phyloP scores from a whole-genome alignment of 768 basidiomycete species.

The Termitomyces sp. region DNA sequence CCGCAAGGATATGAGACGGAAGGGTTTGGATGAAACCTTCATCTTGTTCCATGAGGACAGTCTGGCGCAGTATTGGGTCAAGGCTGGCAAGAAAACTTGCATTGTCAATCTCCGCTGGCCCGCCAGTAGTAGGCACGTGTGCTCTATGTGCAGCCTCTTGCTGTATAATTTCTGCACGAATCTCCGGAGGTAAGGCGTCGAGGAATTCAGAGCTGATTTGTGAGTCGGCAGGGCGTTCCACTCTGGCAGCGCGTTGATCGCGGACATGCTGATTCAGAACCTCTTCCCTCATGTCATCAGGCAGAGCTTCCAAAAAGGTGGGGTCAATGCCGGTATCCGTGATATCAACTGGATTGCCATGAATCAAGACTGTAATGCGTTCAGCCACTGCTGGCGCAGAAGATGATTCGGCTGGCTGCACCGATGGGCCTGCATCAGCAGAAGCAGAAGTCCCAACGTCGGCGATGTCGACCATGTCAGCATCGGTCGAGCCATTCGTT shows the following conservation, averaged over 20 bases:
- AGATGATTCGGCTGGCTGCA: conserved; percentile 18
- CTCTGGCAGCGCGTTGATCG: conserved; percentile 77
- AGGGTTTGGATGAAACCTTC: conserved; percentile 79
- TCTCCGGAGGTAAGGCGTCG: conserved; percentile 92
- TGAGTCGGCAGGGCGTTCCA: conserved; percentile 74
- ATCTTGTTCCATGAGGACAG: conserved; percentile 87
- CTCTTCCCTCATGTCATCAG: conserved; percentile 98
- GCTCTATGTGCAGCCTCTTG: conserved; percentile 87
- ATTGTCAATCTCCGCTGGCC: conserved; percentile 76
- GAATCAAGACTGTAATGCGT: conserved; percentile 85
- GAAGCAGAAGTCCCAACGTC: conserved; percentile 37
- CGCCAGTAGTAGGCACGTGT: conserved; percentile 47
- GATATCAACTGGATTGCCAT: conserved; percentile 92
- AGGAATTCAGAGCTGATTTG: conserved; percentile 95
- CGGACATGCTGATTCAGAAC: conserved; percentile 96
- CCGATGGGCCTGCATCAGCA: conserved; percentile 15
- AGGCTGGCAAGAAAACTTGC: conserved; percentile 91
- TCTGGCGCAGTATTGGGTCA: conserved; percentile 84
- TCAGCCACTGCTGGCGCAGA: conserved; percentile 32
- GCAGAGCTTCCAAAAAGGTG: conserved; percentile 94
- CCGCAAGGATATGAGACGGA: conserved; percentile 83
- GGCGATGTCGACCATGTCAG: conserved; percentile 16
- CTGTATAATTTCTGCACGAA: conserved; percentile 95
- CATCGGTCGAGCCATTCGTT: conserved; percentile 15
- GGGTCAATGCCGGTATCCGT: conserved; percentile 99